Percentiles rank a stretch among this genome's conserved stretches.
These are phyloP conservation scores for Rhododendron kiyosumense DNA, from an alignment of 148 eudicot genomes.

Conservation along the genomic window DNA sequence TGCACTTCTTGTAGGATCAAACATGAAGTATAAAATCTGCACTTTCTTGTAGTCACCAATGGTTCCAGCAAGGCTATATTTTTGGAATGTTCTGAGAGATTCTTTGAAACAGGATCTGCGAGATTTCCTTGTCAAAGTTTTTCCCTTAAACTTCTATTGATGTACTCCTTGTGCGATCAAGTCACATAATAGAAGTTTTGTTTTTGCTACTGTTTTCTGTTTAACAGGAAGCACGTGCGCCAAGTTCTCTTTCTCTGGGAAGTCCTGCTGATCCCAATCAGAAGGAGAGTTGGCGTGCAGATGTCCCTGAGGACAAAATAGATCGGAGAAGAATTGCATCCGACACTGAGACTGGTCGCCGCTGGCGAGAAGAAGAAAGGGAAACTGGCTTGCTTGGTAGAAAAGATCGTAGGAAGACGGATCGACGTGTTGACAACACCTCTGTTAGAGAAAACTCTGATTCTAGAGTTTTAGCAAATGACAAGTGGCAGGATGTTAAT, in stretches of 20 bases:
- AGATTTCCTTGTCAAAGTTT: background rate
- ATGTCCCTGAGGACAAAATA: conserved; percentile 59
- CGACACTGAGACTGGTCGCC: conserved; percentile 69
- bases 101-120: background rate
- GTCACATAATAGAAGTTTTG: background rate
- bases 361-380: conserved; percentile 99
- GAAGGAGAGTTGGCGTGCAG: conserved; percentile 59
- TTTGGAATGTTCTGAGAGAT: background rate
- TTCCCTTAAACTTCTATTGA: background rate
- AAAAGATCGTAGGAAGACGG: conserved; percentile 81
- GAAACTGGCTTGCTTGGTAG: conserved; percentile 95
- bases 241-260: conserved; percentile 79
- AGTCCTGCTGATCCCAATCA: conserved; percentile 58
- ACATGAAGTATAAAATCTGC: background rate
- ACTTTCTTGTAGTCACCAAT: background rate
- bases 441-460: conserved; percentile 62
- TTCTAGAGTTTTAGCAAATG: conserved; percentile 49
- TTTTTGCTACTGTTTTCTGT: conserved; percentile 1
- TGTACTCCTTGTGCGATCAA: background rate
- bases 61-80: background rate
- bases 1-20: background rate
- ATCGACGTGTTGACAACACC: conserved; percentile 70
- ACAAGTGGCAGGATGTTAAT: conserved; percentile 65
- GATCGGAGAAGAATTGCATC: conserved; percentile 70
- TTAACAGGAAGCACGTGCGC: conserved; percentile 72